Base-by-base conservation (phyloP, 305 asterid species). In the Rubia peregrina region DNA sequence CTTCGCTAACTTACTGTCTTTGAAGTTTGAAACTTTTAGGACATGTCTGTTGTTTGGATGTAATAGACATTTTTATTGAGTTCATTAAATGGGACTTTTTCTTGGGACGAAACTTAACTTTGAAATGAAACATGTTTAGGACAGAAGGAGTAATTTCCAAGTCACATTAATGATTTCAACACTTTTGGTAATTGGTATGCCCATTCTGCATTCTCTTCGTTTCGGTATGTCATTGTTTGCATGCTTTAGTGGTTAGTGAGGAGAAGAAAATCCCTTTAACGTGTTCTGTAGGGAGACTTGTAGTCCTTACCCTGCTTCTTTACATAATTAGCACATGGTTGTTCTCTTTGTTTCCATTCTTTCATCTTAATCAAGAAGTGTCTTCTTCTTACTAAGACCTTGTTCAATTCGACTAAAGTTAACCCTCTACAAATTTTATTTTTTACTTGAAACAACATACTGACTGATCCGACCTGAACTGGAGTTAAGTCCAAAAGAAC, bases 341-440 rank as follows among this genome's bases (percentile, higher is more conserved):
- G n/a, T 67, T 5, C 22, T 13, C 16, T 65, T 42, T 9, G 16
- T 63, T 43, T 12, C 40, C 40, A 44, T 48, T 16, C 10, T 9
- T 68, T 36, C 7, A 68, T 72, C 49, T 72, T 30, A 48, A 57
- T 22, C 5, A 36, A 14, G 66, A 64, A 44, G 8, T 9, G 61
- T 68, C 61, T 48, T 76, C 55, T 53, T 30, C 43, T 16, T 16
- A 14, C 16, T 44, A 24, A 60, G 36, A 57, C 13, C 48, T 43
- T 43, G 48, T 43, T 9, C 48, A 43, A 7, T 43, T 43, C 48
- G 0, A 43, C 56, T 49, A 1, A 48, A 49, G 19, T 5, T 6
- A 49, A 49, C 56, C 6, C 21, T 7, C 16, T 49, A 16, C 56
- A 43, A 38, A 2, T 33, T 38, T 38, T 38, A 0, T 43, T 43